These are phyloP conservation scores for Fusarium camptoceras DNA, from an alignment of 2,329 filamentous ascomycete species.

Conservation along the genomic window DNA sequence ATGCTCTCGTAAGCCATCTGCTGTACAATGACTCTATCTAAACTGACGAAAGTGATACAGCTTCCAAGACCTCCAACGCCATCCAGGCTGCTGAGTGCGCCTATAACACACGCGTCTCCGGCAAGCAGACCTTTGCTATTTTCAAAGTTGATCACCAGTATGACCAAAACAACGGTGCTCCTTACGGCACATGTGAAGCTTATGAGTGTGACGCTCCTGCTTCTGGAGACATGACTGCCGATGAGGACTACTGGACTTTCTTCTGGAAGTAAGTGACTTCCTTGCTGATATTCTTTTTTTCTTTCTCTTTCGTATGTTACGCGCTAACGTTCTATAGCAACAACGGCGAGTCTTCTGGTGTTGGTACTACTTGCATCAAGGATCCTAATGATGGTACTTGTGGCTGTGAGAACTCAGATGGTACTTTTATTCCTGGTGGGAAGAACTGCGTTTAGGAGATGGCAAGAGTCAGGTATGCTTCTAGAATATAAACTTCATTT, in stretches of 20 bases:
- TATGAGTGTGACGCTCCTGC: constrained; percentile 40
- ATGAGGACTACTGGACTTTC: constrained; percentile 45
- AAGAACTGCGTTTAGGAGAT: constrained; percentile 28
- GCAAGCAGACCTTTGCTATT: constrained; percentile 43
- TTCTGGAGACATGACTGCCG: constrained; percentile 15
- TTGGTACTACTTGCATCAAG: constrained; percentile 44
- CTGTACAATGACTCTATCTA: fast-evolving
- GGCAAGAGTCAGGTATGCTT: no score
- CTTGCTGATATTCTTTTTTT: not conserved
- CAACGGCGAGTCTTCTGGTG: constrained; percentile 39
- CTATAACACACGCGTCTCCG: constrained; percentile 44
- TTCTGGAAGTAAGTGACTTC: constrained; percentile 40
- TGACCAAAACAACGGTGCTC: constrained; percentile 41
- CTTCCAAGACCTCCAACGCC: constrained; percentile 40
- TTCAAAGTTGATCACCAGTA: constrained; percentile 44
- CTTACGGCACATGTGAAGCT: constrained; percentile 41
- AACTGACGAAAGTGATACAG: constrained; percentile 3
- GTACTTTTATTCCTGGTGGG: constrained; percentile 36
- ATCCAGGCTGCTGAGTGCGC: constrained; percentile 45
- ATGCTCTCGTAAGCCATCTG: constrained; percentile 32
- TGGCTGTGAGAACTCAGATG: constrained; percentile 44
- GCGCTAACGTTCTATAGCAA: constrained; percentile 16
- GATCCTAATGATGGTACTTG: constrained; percentile 40
- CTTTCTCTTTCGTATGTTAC: not conserved
- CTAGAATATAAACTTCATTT: not conserved